Evolutionary conservation across 139 green algal genomes (phyloP), one percentile per base, ranked within the genome.

Genomic region (Chlamydomonas sphaeroides): DNA sequence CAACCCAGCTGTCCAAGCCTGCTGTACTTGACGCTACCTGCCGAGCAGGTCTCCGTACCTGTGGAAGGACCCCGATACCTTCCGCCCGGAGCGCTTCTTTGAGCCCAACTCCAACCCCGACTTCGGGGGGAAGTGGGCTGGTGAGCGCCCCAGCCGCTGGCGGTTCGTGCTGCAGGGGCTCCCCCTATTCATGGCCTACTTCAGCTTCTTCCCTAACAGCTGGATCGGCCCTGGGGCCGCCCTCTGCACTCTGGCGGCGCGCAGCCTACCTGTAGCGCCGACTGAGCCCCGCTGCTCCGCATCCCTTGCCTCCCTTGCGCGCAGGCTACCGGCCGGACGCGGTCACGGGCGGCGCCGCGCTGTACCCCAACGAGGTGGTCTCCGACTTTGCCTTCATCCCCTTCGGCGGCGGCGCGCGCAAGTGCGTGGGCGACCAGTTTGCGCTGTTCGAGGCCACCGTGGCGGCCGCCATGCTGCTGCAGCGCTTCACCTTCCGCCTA

Each of bases 371-470:
- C 82, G 97, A 99, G 89, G 88, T 97, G 1, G 83, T 92, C 5
- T 94, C 95, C 28, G 96, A 99, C 88, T 99, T 98, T 93, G 97
- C 96, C 1, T 99, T 98, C 91, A 89, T 99, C 2, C 97, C 97
- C 23, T 99, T 99, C 87, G 97, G 97, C 25, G 97, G 96, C 39
- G 97, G 97, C 26, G 85, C 91, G 11, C 92, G 97, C 68, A 99
- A 99, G 88, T 99, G 97, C 84, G 91, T 99, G 23, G 97, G 97
- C 28, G 97, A 99, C 89, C 97, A 99, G 88, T 99, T 99, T 92
- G 97, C 97, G 0, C 67, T 98, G 70, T 90, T 96, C 39, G 96
- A 98, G 89, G 93, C 93, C 11, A 91, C 88, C 2, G 93, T 98
- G 32, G 89, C 91, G 7, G 49, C 98, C 35, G 88, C 92, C 17